Conservation (phyloP, 306 rosid species). For the Oxytropis ochrocephala region DNA sequence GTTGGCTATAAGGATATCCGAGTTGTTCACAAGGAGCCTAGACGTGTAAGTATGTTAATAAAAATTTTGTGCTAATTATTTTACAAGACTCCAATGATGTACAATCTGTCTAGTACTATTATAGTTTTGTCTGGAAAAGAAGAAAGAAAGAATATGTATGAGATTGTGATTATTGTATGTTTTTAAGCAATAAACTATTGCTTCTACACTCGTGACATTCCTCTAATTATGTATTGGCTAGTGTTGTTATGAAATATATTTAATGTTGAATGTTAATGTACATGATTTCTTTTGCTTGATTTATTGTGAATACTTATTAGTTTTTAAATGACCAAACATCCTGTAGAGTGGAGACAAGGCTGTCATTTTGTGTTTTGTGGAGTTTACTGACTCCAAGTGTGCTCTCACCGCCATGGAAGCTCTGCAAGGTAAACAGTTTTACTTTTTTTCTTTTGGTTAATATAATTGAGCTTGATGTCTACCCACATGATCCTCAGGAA, state of each 20-base stretch:
- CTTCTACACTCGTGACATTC: background rate
- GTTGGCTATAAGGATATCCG: conserved; percentile 64
- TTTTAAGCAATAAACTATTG: background rate
- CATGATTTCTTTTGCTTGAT: background rate
- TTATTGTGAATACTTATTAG: conserved; percentile 8
- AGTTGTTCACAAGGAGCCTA: conserved; percentile 80
- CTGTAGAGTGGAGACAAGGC: conserved; percentile 80
- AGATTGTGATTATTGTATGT: background rate
- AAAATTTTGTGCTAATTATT: background rate
- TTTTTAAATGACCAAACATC: conserved; percentile 11
- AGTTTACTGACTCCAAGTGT: conserved; percentile 49
- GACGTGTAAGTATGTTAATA: conserved; percentile 54
- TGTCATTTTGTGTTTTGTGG: conserved; percentile 67
- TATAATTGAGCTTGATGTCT: conserved; percentile 7
- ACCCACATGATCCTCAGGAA: background rate
- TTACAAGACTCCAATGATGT: background rate
- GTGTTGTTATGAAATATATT: background rate
- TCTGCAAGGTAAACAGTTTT: conserved; percentile 39
- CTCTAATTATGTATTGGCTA: background rate
- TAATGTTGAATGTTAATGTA: background rate
- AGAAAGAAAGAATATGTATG: background rate
- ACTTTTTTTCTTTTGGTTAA: background rate
- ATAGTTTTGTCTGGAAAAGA: background rate
- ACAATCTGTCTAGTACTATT: background rate
- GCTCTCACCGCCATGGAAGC: conserved; percentile 73